A percentile compares a stretch with the other conserved stretches of the same genome.
These are phyloP conservation scores for Fistulifera solaris DNA, from an alignment of 108 stramenopile genomes.

Conservation along the genomic window DNA sequence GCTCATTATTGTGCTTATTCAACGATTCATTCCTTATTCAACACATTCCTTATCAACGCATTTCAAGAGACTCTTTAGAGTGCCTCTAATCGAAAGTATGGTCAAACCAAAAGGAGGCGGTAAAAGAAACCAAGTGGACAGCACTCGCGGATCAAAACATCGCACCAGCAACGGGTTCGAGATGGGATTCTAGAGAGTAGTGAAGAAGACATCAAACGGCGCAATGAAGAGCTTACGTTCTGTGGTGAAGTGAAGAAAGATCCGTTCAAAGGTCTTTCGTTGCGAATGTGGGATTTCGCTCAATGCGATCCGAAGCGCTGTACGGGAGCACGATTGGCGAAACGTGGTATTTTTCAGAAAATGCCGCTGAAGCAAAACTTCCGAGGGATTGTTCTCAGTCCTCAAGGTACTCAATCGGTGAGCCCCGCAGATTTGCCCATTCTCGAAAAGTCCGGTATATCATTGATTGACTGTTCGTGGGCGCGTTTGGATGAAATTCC, in stretches of 20 bases:
- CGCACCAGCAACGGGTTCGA: too few species aligned
- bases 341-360: conserved; percentile 62
- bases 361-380: conserved; percentile 82
- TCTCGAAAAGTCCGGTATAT: conserved; percentile 66
- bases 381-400: conserved; percentile 90
- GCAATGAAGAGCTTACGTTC: conserved; percentile 24
- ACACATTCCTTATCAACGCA: too few species aligned
- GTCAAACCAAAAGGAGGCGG: too few species aligned
- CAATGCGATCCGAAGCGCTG: conserved; percentile 98
- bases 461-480: conserved; percentile 98
- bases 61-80: too few species aligned
- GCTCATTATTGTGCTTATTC: too few species aligned
- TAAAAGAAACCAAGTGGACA: too few species aligned
- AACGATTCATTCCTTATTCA: too few species aligned
- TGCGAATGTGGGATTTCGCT: conserved; percentile 98
- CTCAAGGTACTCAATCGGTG: conserved; percentile 78
- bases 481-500: conserved; percentile 90
- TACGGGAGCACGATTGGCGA: conserved; percentile 84
- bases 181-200: background rate
- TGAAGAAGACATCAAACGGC: conserved; percentile 29
- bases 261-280: conserved; percentile 48
- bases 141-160: too few species aligned
- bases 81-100: too few species aligned
- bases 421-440: conserved; percentile 84
- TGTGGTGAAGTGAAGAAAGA: conserved; percentile 7